Conservation (phyloP, 345 rosid genomes). For the Arabis alpina region DNA sequence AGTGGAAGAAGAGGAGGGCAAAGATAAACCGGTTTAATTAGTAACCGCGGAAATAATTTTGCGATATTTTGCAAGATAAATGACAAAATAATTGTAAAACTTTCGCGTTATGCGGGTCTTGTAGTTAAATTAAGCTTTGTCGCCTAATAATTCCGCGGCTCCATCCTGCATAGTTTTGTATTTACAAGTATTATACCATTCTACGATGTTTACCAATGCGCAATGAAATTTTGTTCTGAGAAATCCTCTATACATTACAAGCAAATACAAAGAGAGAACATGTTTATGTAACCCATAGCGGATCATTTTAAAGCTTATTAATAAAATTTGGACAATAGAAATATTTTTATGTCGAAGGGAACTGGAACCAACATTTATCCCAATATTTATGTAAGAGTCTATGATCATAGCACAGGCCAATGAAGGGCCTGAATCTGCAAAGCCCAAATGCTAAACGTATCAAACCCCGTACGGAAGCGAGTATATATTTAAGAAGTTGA, state of each 20-base stretch:
- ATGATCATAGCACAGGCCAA: background rate
- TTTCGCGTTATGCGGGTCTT: slow-evolving; percentile 21
- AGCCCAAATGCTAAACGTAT: slow-evolving; percentile 8
- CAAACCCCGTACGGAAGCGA: background rate
- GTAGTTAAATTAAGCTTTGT: slow-evolving; percentile 1
- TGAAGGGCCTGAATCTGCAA: background rate
- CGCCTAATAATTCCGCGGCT: background rate
- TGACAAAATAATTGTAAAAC: slow-evolving; percentile 12
- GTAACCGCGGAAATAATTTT: slow-evolving; percentile 1
- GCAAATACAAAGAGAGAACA: background rate
- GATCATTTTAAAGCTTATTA: background rate
- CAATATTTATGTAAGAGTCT: background rate
- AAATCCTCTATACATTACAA: background rate
- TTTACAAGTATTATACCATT: background rate
- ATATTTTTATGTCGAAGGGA: background rate
- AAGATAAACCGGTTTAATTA: slow-evolving; percentile 25
- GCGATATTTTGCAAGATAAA: background rate
- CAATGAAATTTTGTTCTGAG: background rate
- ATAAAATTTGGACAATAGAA: background rate
- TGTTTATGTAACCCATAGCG: background rate
- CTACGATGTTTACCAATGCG: background rate
- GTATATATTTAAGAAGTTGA: too few relatives aligned
- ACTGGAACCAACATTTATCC: background rate
- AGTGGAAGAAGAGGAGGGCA: slow-evolving; percentile 28
- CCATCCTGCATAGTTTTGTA: background rate